These are phyloP conservation scores for Beta vulgaris DNA, from an alignment of 148 eudicot genomes.

Conservation along the genomic window DNA sequence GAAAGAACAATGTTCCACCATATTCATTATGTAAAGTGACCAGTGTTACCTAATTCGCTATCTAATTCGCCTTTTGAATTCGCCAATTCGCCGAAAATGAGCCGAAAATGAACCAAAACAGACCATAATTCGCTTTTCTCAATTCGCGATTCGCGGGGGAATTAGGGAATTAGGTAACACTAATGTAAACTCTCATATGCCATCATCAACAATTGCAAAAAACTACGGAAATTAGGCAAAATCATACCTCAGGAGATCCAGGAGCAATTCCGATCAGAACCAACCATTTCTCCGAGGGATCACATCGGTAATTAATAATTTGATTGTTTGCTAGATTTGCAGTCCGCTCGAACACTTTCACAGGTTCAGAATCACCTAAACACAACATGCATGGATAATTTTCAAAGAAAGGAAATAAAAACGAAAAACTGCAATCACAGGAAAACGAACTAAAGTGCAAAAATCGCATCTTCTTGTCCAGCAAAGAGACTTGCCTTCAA, in stretches of 20 bases:
- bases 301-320: conserved; percentile 84
- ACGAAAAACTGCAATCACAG: not conserved
- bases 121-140: too few species aligned
- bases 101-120: too few species aligned
- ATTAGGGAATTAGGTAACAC: too few species aligned
- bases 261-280: conserved; percentile 95
- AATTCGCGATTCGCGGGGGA: too few species aligned
- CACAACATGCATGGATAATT: not conserved
- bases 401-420: too few species aligned
- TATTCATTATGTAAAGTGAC: too few species aligned
- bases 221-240: not conserved
- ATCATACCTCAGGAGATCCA: conserved; percentile 76
- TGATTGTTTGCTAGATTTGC: conserved; percentile 90
- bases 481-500: conserved; percentile 52
- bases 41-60: too few species aligned
- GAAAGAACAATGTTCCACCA: not conserved
- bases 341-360: conserved; percentile 88
- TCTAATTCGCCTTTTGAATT: too few species aligned
- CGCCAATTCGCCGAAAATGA: too few species aligned
- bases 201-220: not conserved
- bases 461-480: not conserved
- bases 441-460: not conserved
- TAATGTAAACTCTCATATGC: not conserved
- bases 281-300: conserved; percentile 93
- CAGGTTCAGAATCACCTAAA: conserved; percentile 84